Base-by-base conservation (phyloP, 768 basidiomycete genomes). In the Fomitopsis serialis region DNA sequence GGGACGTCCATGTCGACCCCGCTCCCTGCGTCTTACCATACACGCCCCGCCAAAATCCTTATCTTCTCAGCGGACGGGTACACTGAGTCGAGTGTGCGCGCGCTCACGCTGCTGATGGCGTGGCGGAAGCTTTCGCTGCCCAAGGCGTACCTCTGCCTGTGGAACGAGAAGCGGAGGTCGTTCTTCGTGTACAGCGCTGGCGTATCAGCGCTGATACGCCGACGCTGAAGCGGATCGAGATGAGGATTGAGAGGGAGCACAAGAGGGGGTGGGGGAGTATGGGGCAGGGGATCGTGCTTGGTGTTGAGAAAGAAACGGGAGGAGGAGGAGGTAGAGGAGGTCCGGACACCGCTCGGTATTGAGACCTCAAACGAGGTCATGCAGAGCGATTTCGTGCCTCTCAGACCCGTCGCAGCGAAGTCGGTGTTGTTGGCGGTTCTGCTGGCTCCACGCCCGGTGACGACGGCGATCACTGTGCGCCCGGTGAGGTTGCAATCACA, bases 131-230 rank as follows among this genome's bases (percentile, higher is more conserved):
- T 88, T 34, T 70, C 75, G 46, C 78, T 97, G 8, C 91, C 94
- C 9, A 91, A 95, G 66, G 96, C 94, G 7, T 98, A 96, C 72
- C 74, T 98, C 29, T 86, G 92, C 66, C 78, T 98, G 58, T 96
- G 98, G 70, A 84, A 87, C 40, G 78, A 74, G 53, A 87, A 87
- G 66, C 74, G 79, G 49, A 71, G 96, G 48, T 88, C 85, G 57
- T 98, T 98, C 73, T 98, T 96, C 60, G 91, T 98, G 49, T 97
- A 97, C 68, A 82, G 84, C 53, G 74, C 73, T 46, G 96, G 98
- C 69, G 68, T 95, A 52, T n/a, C n/a, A n/a, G n/a, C n/a, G n/a
- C n/a, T n/a, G n/a, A n/a, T n/a, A n/a, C n/a, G n/a, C 80, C 79
- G 3, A 65, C 94, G 25, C 70, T 97, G 61, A 75, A 80, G 58